Evolutionary conservation across 352 stramenopile genomes (phyloP).

Genomic region (Sclerospora graminicola): DNA sequence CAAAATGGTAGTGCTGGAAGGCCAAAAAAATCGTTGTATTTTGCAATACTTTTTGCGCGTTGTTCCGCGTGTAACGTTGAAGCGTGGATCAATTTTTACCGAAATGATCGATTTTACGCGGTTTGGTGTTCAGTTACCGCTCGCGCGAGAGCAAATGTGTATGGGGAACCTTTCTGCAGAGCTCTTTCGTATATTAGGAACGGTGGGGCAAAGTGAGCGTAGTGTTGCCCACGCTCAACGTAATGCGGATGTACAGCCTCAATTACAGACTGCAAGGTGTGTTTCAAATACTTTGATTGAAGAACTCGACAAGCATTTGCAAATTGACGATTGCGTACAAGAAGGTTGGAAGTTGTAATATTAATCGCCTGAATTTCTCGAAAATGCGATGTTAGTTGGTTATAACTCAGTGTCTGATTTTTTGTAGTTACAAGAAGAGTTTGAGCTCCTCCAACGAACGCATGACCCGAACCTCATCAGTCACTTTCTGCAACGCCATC

Average conservation of each 20-base stretch:
- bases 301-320: conserved; percentile 44
- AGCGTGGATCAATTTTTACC: conserved; percentile 4
- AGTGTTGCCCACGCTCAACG: background rate
- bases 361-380: no score
- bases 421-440: conserved; percentile 76
- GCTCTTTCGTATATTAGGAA: conserved; percentile 14
- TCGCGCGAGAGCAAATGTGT: background rate
- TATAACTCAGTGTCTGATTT: conserved; percentile 1
- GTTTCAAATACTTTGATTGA: conserved; percentile 49
- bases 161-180: conserved; percentile 2
- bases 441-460: conserved; percentile 68
- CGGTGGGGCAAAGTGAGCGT: background rate
- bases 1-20: conserved; percentile 29
- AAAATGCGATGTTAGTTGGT: no score
- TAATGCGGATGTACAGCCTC: background rate
- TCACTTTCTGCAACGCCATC: conserved; percentile 74
- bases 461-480: conserved; percentile 77
- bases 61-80: conserved; percentile 19
- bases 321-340: no score
- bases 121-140: conserved; percentile 20
- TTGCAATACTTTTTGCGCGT: conserved; percentile 61
- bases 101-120: conserved; percentile 56
- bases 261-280: conserved; percentile 13
- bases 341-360: no score
- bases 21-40: conserved; percentile 56